Base-by-base conservation (phyloP, 148 eudicot genomes). In the Gaultheria prostrata region DNA sequence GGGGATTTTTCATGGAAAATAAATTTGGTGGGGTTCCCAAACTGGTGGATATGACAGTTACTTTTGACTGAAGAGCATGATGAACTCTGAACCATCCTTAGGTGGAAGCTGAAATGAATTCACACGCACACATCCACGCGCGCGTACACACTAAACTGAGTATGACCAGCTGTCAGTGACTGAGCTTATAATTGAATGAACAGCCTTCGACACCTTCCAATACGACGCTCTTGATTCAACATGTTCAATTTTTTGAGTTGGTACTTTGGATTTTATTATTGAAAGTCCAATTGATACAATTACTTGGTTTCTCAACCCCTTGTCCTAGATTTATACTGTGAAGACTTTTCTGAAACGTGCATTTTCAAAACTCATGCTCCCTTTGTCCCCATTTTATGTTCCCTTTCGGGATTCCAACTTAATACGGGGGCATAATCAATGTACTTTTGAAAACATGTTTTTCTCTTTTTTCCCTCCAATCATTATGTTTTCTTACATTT, bases 1-100 rank as follows among this genome's bases (percentile, higher is more conserved):
- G 83, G 51, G 78, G n/a, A 70, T 49, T 26, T 10, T 32, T 24
- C 15, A 13, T 6, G 15, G 30, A 70, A 50, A 70, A 8, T 18
- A 53, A 32, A 3, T 24, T 20, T 20, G 78, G 35, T 33, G 12
- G 28, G 7, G 46, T 14, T 35, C 53, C 43, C 61, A 70, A 57
- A 48, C 61, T 76, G 63, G 50, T 56, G 53, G 79, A 48, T 45
- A 51, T 56, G 81, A 53, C 70, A 76, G 77, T 61, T 57, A 70
- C 50, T 53, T 35, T 21, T 82, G 67, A 10, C 12, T 74, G 46
- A 61, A 26, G n/a, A 54, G 11, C 9, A 11, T 39, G 26, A n/a
- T 80, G 21, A 24, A 13, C 54, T 39, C 51, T 24, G 72, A 59
- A 61, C n/a, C 54, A 59, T 26, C 71, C 18, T 35, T 20, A 15